Evolutionary conservation across 495 filamentous ascomycete species (phyloP), one percentile per base, ranked within the genome.

Genomic region (Mytilinidion resinicola): DNA sequence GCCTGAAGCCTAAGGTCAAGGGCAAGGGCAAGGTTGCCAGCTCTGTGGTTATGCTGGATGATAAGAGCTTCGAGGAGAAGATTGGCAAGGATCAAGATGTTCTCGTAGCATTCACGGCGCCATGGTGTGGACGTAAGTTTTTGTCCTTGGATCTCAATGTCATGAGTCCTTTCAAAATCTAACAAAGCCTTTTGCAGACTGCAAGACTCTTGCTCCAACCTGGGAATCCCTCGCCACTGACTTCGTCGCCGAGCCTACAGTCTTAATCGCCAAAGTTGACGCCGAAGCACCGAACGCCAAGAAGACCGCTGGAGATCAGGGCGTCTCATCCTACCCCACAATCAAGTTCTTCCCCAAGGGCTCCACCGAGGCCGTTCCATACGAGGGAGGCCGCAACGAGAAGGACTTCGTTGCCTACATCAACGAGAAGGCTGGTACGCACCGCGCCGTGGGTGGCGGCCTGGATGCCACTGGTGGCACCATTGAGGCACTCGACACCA

Each of bases 281-380:
- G 89, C 89, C 67, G 91, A 96, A 72, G 85, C 88, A 5, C 85
- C 88, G 60, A 89, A 89, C 73, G 77, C 86, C 69, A 91, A 90
- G 73, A 80, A 82, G 42, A 83, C 84, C 15, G 88, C 91, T 38
- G 72, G 82, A 63, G 87, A 84, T 55, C 88, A 91, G 64, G 88
- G 85, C 58, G 82, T 98, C 48, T 80, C 78, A 51, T 87, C 85
- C 30, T 98, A 91, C 81, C 93, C 93, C 33, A 98, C 93, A 59
- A 93, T 98, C 79, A 96, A 95, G 79, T 98, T 87, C 82, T 97
- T 97, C 80, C 86, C 91, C 68, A 87, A 85, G 74, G 92, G 92
- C 66, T 88, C 85, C 56, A 89, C 80, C 55, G 85, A 85, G 59
- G 70, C 85, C 11, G 77, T 86, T 62, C 66, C 78, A 37, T 98